Conservation (phyloP, 2,329 filamentous ascomycete species). For the Zasmidium angulare region DNA sequence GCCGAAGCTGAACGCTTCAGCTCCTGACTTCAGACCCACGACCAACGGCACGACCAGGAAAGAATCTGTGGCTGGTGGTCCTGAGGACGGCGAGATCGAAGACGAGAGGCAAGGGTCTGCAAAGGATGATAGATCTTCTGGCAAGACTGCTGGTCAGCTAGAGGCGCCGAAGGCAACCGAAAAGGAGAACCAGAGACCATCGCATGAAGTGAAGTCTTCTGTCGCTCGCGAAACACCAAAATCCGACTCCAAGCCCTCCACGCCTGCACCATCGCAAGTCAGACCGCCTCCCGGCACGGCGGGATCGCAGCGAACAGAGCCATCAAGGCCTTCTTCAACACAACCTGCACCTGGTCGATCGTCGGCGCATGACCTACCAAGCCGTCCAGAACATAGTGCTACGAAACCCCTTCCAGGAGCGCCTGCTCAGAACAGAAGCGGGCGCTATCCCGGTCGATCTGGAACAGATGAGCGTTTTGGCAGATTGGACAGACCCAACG, state of each 20-base stretch:
- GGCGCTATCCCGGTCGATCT: conserved; percentile 32
- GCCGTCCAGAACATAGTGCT: conserved; percentile 21
- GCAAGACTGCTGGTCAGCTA: conserved; percentile 13
- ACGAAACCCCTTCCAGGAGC: conserved; percentile 13
- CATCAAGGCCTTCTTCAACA: conserved; percentile 29
- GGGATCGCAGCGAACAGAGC: conserved; percentile 35
- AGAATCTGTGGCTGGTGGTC: conserved; percentile 21
- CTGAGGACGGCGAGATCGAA: conserved; percentile 73
- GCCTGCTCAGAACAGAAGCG: conserved; percentile 2
- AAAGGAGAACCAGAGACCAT: conserved; percentile 14
- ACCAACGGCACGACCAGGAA: conserved; percentile 46
- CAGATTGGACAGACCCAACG: conserved; percentile 44
- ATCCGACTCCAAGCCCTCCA: conserved; percentile 22
- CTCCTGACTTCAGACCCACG: conserved; percentile 63
- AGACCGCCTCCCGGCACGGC: conserved; percentile 18
- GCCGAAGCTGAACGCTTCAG: conserved; percentile 54
- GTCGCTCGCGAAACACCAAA: conserved; percentile 13
- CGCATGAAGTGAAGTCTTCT: background rate
- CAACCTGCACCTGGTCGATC: conserved; percentile 30
- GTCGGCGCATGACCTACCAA: conserved; percentile 48
- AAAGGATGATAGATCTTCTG: conserved; percentile 11
- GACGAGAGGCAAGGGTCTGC: conserved; percentile 50
- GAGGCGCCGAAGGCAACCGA: conserved; percentile 2
- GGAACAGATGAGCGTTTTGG: conserved; percentile 40
- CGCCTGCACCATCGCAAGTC: conserved; percentile 21